A percentile compares a stretch with the other conserved stretches of the same genome.
phyloP scores from a whole-genome alignment of 169 alveolate genomes.

The Hepatocystis sp. region DNA sequence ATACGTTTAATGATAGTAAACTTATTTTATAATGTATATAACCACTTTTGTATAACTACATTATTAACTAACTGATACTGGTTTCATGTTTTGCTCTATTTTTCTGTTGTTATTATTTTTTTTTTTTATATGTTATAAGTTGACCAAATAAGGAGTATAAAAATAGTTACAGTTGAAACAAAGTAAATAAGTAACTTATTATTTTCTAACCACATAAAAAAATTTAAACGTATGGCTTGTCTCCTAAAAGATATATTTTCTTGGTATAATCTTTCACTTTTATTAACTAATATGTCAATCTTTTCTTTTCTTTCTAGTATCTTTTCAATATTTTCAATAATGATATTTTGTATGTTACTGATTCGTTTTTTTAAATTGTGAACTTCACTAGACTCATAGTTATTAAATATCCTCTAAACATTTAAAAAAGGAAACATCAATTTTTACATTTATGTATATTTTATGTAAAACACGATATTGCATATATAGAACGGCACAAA shows the following conservation, averaged over 20 bases:
- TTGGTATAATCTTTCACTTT: slow-evolving; percentile 60
- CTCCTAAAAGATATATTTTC: slow-evolving; percentile 62
- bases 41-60: too few species aligned
- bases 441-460: too few species aligned
- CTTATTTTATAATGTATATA: too few species aligned
- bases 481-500: too few species aligned
- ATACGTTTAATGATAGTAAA: too few species aligned
- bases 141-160: slow-evolving; percentile 60
- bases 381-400: slow-evolving; percentile 66
- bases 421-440: too few species aligned
- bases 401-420: slow-evolving; percentile 39
- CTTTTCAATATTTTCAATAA: slow-evolving; percentile 69
- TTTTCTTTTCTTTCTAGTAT: slow-evolving; percentile 71
- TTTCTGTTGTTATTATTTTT: too few species aligned
- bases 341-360: slow-evolving; percentile 65
- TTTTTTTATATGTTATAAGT: slow-evolving; percentile 33
- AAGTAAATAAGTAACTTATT: slow-evolving; percentile 41
- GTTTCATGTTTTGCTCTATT: too few species aligned
- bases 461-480: too few species aligned
- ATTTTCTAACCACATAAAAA: slow-evolving; percentile 71
- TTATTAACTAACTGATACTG: too few species aligned
- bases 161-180: slow-evolving; percentile 45
- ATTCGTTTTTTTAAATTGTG: slow-evolving; percentile 61
- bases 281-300: slow-evolving; percentile 67
- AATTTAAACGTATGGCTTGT: slow-evolving; percentile 63